phyloP scores from a whole-genome alignment of 2,329 filamentous ascomycete species.

The Diplodia corticola region DNA sequence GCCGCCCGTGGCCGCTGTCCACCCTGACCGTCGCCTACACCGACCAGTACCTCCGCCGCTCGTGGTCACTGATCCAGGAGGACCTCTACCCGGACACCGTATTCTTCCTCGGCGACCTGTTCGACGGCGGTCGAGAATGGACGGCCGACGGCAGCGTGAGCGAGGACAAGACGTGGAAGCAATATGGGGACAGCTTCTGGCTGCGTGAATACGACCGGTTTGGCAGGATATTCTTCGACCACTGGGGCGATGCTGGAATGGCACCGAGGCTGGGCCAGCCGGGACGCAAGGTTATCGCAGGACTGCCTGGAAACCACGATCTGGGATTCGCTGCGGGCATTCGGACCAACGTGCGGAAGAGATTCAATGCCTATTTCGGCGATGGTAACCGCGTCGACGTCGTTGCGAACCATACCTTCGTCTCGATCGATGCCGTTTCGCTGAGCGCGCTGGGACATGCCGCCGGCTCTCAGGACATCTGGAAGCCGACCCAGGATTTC shows the following conservation, averaged over 20 bases:
- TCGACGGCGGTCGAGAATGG: constrained; percentile 96
- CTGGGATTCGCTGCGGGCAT: constrained; percentile 86
- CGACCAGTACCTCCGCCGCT: constrained; percentile 84
- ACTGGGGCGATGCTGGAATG: constrained; percentile 61
- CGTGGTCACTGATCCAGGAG: constrained; percentile 76
- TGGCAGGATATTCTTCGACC: constrained; percentile 76
- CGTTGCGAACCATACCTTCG: constrained; percentile 91
- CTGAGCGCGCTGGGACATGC: constrained; percentile 70
- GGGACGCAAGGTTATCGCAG: constrained; percentile 77
- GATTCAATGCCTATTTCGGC: constrained; percentile 88
- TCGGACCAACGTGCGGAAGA: constrained; percentile 73
- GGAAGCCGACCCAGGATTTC: constrained; percentile 74
- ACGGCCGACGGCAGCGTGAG: constrained; percentile 59
- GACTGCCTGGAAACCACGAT: constrained; percentile 92
- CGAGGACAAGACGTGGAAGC: constrained; percentile 68
- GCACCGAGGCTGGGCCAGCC: constrained; percentile 60
- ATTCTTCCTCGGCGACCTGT: constrained; percentile 90
- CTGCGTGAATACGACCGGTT: constrained; percentile 83
- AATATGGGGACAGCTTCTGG: constrained; percentile 84
- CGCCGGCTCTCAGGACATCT: constrained; percentile 62
- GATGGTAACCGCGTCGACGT: constrained; percentile 89
- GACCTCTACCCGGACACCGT: constrained; percentile 80
- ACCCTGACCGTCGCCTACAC: constrained; percentile 70
- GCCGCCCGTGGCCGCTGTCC: constrained; percentile 72
- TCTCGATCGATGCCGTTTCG: constrained; percentile 86